Evolutionary conservation across 768 basidiomycete species (phyloP).

Genomic region (Lactarius evosmus): DNA sequence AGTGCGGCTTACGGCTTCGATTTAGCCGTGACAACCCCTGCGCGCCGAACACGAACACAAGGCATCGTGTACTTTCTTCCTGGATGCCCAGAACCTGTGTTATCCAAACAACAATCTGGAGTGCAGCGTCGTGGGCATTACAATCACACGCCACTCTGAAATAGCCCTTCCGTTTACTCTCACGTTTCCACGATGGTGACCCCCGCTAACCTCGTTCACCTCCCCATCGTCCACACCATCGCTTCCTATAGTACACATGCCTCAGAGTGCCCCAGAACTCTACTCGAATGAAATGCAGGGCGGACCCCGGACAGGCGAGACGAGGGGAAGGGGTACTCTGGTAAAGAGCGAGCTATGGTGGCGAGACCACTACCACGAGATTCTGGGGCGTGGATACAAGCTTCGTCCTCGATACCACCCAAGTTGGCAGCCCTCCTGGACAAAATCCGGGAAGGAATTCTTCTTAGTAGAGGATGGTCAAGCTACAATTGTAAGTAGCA

Average conservation of each 20-base stretch:
- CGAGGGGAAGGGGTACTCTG: conserved; percentile 11
- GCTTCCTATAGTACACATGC: neutral
- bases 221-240: neutral
- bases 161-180: neutral
- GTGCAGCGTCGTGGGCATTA: neutral
- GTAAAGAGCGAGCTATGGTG: conserved; percentile 20
- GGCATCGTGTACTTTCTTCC: neutral
- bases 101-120: neutral
- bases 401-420: conserved; percentile 25
- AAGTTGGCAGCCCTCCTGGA: conserved; percentile 19
- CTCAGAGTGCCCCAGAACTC: neutral
- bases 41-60: no score
- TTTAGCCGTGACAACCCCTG: no score
- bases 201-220: no score
- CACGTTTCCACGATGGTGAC: neutral
- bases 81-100: neutral
- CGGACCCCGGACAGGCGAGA: neutral
- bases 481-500: conserved; percentile 14
- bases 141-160: neutral
- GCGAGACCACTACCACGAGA: conserved; percentile 10
- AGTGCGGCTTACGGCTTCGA: no score
- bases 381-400: conserved; percentile 12
- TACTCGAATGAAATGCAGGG: neutral
- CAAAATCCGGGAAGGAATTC: conserved; percentile 6
- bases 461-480: conserved; percentile 19